Base-by-base conservation (phyloP, 108 stramenopile genomes). In the Cyclotella kingstonii region DNA sequence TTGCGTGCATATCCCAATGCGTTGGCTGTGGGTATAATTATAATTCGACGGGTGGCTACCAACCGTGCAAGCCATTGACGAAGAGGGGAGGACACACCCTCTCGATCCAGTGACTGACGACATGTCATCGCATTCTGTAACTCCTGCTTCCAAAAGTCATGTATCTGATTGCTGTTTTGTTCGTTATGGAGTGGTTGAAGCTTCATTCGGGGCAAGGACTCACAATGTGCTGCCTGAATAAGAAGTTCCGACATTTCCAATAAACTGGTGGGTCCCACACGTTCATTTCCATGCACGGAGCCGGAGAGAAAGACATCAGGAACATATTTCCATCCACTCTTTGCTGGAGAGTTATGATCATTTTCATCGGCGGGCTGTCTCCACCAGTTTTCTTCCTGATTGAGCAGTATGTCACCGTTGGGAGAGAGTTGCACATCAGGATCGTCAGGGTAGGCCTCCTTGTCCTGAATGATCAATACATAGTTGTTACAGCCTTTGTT, bases 281-380 rank as follows among this genome's bases (percentile, higher is more conserved):
- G 87, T 83, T 98, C 98, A 66, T 98, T 81, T 17, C 98, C 98
- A 65, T 96, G 96, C 4, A 96, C 70, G 14, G 80, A 81, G n/a
- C 98, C 98, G 49, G 86, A 89, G 68, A 96, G 81, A 65, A 97
- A 94, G 7, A 97, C 96, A 73, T 97, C 91, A 0, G 97, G 94
- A 5, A 91, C 52, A 31, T 59, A 73, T 36, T 72, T 67, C 41
- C 80, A 81, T 19, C 81, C 58, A 14, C 54, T 74, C 23, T 53
- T 55, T 14, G 33, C 9, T 0, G 26, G 22, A 1, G 35, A 15
- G 0, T 49, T 14, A 2, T 29, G 8, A 4, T 29, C 59, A 1
- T 50, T 59, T 3, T 44, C 39, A 8, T 15, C 4, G 5, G 36
- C n/a, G n/a, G 40, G 14, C 21, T 53, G 42, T 15, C 65, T 45